These are phyloP conservation scores for Malus fusca DNA, from an alignment of 306 rosid species.

Conservation along the genomic window DNA sequence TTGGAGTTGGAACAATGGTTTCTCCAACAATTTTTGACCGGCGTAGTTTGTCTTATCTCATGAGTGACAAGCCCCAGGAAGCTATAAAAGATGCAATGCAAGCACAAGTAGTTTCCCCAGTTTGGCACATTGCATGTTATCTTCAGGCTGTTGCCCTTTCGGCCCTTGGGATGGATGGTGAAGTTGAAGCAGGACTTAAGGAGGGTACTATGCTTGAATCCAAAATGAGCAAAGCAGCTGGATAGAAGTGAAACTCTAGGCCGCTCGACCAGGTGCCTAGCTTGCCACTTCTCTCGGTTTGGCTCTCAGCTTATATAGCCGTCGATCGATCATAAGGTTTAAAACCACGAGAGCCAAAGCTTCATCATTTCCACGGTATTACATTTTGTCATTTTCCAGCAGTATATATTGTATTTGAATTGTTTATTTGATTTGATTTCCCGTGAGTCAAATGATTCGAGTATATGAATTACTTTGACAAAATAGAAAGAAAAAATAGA, in stretches of 20 bases:
- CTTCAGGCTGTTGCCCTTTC: slow-evolving; percentile 61
- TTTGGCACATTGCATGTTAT: slow-evolving; percentile 77
- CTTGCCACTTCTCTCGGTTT: background rate
- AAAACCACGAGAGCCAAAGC: background rate
- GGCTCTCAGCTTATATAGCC: background rate
- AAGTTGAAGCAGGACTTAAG: slow-evolving; percentile 44
- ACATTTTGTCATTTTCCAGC: too few relatives aligned
- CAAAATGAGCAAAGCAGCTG: slow-evolving; percentile 28
- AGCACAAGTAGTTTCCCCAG: slow-evolving; percentile 53
- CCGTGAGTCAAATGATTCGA: background rate
- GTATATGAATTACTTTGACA: background rate
- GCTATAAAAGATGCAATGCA: slow-evolving; percentile 71
- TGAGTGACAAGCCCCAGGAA: slow-evolving; percentile 54
- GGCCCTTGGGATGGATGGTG: slow-evolving; percentile 53
- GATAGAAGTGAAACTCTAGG: slow-evolving; percentile 35
- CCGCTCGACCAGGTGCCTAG: background rate
- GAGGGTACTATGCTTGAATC: slow-evolving; percentile 59
- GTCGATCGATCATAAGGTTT: background rate
- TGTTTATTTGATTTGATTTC: slow-evolving; percentile 10
- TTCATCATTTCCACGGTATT: background rate
- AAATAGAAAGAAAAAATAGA: background rate
- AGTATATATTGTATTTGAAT: background rate
- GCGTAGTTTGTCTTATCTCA: slow-evolving; percentile 63
- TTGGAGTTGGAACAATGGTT: slow-evolving; percentile 63
- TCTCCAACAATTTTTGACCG: slow-evolving; percentile 67